phyloP scores from a whole-genome alignment of 2,329 filamentous ascomycete species.

The Verticillium alfalfae region DNA sequence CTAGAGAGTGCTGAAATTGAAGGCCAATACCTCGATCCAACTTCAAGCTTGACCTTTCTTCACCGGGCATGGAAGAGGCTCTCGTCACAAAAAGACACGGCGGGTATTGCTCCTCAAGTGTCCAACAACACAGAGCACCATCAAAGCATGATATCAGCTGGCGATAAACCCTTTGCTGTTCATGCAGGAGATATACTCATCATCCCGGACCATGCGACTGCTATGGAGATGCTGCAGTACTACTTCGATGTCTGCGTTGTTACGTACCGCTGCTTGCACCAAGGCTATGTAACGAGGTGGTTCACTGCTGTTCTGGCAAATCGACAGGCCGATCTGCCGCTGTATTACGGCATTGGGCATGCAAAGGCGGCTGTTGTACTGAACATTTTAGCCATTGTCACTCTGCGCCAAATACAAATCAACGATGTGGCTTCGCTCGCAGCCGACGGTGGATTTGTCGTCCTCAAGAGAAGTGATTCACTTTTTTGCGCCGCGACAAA shows the following conservation, averaged over 20 bases:
- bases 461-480: slow-evolving; percentile 15
- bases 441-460: slow-evolving; percentile 1
- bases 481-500: slow-evolving; percentile 15
- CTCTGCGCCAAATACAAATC: slow-evolving; percentile 34
- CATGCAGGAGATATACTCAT: slow-evolving; percentile 5
- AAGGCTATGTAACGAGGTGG: slow-evolving; percentile 43
- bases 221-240: slow-evolving; percentile 21
- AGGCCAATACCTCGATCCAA: slow-evolving; percentile 50
- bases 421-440: slow-evolving; percentile 3
- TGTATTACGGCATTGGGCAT: slow-evolving; percentile 31
- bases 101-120: slow-evolving; percentile 16
- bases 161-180: slow-evolving; percentile 20
- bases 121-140: slow-evolving; percentile 13
- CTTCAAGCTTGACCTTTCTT: slow-evolving; percentile 50
- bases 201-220: slow-evolving; percentile 11
- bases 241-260: slow-evolving; percentile 57
- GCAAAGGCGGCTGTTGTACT: slow-evolving; percentile 41
- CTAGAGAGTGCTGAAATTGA: slow-evolving; percentile 31
- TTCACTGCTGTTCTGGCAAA: slow-evolving; percentile 31
- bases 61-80: slow-evolving; percentile 47
- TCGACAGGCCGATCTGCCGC: slow-evolving; percentile 24
- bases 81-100: slow-evolving; percentile 5
- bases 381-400: slow-evolving; percentile 42
- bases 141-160: slow-evolving; percentile 19
- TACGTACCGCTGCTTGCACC: slow-evolving; percentile 52